phyloP scores from a whole-genome alignment of 768 basidiomycete genomes.

The Naematelia encephala region DNA sequence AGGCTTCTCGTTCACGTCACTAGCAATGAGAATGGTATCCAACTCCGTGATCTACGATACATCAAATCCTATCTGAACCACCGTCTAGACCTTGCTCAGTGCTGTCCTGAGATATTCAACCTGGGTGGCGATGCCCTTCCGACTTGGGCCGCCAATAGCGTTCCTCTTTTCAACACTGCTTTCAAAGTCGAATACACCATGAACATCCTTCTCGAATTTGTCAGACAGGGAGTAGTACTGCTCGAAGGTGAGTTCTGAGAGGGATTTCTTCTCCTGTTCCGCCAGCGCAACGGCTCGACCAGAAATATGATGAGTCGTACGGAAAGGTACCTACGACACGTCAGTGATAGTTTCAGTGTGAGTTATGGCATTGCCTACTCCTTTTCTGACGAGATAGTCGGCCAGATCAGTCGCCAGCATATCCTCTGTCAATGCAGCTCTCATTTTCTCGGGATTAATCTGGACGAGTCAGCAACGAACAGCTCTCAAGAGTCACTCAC shows the following conservation, averaged over 20 bases:
- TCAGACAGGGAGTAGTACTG: slow-evolving; percentile 74
- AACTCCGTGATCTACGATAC: no score
- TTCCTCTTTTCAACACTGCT: slow-evolving; percentile 86
- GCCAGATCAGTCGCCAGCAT: slow-evolving; percentile 98
- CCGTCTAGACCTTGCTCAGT: no score
- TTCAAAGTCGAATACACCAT: slow-evolving; percentile 88
- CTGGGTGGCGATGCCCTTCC: slow-evolving; percentile 78
- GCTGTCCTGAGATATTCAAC: no score
- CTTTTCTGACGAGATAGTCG: slow-evolving; percentile 97
- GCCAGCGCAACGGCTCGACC: slow-evolving; percentile 94
- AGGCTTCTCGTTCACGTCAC: no score
- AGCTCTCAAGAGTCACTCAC: slow-evolving; percentile 53
- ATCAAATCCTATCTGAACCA: no score
- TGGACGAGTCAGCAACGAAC: slow-evolving; percentile 6
- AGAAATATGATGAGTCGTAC: slow-evolving; percentile 97
- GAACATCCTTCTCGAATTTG: slow-evolving; percentile 77
- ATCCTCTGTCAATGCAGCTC: slow-evolving; percentile 86
- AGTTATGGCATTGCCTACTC: slow-evolving; percentile 60
- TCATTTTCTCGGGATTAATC: slow-evolving; percentile 89
- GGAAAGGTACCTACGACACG: slow-evolving; percentile 77
- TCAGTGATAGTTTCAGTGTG: not conserved
- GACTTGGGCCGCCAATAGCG: slow-evolving; percentile 88
- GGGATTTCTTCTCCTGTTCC: slow-evolving; percentile 72
- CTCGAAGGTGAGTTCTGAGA: slow-evolving; percentile 72
- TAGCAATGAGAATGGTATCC: no score